Base-by-base conservation (phyloP, 1,284 basidiomycete species). In the Cryptococcus amylolentus region DNA sequence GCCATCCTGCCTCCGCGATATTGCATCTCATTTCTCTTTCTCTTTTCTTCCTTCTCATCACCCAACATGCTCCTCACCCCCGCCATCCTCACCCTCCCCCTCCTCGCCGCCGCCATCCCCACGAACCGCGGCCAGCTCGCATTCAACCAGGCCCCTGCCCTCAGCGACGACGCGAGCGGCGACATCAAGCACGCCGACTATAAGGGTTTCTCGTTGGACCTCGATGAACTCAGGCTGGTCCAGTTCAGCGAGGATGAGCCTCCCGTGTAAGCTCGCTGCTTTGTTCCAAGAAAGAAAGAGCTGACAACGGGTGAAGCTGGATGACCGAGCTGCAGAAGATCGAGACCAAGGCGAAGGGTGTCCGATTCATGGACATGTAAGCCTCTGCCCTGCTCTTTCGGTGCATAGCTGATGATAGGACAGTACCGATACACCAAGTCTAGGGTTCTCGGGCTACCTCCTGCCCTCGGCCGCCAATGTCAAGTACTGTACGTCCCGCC, bases 271-370 rank as follows among this genome's bases (percentile, higher is more conserved):
- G 68, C 60, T 20, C 20, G 20, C 1, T 10, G 35, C 44, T 13
- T 23, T 13, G 20, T 38, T 18, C 7, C n/a, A 10, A 10, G 20
- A 26, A 28, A 3, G 27, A 37, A 10, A 27, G 28, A 26, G 27
- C 23, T 53, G 5, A 38, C 12, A 28, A 18, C 14, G 42, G 8
- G n/a, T 3, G 28, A 20, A 81, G 86, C 37, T 87, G 85, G 85
- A 86, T 91, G 77, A 84, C 89, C 13, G 91, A 94, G 75, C 78
- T 87, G 37, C 85, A 92, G 66, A 94, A 91, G 89, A 88, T 93
- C 61, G 79, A 84, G 68, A 83, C 85, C 56, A 92, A 88, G 77
- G 85, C 85, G 43, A 81, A 67, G 18, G 79, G 78, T 1, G 64
- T 62, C 45, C 67, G 83, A 54, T 93, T 92, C 81, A 88, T 93